A percentile compares a stretch with the other conserved stretches of the same genome.
phyloP scores from a whole-genome alignment of 1,284 basidiomycete genomes.

The Garcileccinum viscosum region DNA sequence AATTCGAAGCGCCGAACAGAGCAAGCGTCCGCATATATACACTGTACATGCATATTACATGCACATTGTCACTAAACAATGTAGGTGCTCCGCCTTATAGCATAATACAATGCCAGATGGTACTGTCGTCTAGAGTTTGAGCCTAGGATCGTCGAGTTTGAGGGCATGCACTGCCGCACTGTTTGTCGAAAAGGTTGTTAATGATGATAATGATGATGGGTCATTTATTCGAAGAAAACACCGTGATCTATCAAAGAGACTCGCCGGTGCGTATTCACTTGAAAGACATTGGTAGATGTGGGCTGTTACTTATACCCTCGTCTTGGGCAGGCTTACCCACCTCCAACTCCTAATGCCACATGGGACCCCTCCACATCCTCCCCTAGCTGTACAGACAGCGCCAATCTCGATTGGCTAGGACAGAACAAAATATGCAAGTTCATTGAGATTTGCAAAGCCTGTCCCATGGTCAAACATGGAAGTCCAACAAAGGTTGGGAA shows the following conservation, averaged over 20 bases:
- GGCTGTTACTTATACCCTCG: not conserved
- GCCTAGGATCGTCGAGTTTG: not conserved
- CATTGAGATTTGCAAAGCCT: conserved; percentile 88
- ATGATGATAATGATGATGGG: not conserved
- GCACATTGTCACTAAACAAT: not conserved
- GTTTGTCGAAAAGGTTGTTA: not conserved
- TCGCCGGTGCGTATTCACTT: not conserved
- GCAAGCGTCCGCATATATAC: not conserved
- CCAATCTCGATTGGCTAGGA: conserved; percentile 47
- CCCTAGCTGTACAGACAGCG: conserved; percentile 69
- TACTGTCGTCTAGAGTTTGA: not conserved
- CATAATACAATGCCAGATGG: not conserved
- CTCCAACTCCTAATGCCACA: conserved; percentile 70
- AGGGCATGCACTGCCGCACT: not conserved
- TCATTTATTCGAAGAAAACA: not conserved
- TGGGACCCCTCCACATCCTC: conserved; percentile 88
- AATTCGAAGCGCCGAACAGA: not conserved
- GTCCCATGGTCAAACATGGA: conserved; percentile 9
- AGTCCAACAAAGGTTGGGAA: not conserved
- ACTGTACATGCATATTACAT: not conserved
- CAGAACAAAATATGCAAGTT: conserved; percentile 85
- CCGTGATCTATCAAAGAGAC: not conserved
- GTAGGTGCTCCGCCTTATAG: not conserved
- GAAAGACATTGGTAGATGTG: not conserved
- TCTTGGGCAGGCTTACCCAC: conserved; percentile 35